Conservation (phyloP, 164 flowering plant genomes). For the Houttuynia cordata region DNA sequence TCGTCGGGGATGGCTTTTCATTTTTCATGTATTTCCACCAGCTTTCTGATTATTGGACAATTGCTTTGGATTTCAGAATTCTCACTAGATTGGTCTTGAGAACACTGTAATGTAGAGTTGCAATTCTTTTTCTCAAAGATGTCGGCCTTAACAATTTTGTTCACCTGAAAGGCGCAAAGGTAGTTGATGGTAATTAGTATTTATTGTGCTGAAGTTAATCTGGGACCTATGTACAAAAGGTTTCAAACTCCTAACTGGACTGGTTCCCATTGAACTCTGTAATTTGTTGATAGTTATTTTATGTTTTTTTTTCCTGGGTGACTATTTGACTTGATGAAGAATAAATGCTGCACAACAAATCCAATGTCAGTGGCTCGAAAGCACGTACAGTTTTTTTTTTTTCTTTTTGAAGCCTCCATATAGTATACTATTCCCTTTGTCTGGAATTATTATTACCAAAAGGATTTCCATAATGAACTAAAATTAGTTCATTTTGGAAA, state of each 20-base stretch:
- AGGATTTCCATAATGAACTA: too few species aligned
- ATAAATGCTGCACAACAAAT: too few species aligned
- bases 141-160: background rate
- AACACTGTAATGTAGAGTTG: background rate
- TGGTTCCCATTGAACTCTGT: background rate
- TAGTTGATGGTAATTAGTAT: background rate
- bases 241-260: background rate
- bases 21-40: background rate
- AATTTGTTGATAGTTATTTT: too few species aligned
- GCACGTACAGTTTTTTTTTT: too few species aligned
- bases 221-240: background rate
- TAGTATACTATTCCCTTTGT: too few species aligned
- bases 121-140: slow-evolving; percentile 1
- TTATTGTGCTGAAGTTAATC: slow-evolving; percentile 3
- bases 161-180: background rate
- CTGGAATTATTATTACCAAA: too few species aligned
- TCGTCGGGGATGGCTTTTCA: background rate
- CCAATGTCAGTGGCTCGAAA: too few species aligned
- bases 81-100: background rate
- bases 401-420: too few species aligned
- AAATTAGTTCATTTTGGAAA: too few species aligned
- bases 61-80: background rate
- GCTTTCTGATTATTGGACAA: background rate
- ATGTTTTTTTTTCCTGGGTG: background rate
- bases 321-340: too few species aligned